Evolutionary conservation across 2,329 filamentous ascomycete species (phyloP).

Genomic region (Dothistroma pini): DNA sequence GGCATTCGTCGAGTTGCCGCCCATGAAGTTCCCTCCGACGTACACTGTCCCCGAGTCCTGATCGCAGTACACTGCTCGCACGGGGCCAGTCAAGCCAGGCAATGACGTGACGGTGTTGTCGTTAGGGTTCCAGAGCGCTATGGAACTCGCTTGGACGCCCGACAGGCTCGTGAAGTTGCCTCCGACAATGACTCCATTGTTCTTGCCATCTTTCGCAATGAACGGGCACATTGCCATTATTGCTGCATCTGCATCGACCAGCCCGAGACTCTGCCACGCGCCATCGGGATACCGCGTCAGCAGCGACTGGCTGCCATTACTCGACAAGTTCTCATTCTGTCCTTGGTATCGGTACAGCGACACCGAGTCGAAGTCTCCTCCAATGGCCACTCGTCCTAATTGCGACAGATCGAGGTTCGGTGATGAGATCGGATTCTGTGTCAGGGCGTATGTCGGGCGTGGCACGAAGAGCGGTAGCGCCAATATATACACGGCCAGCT

Average conservation of each 20-base stretch:
- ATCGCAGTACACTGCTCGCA: constrained; percentile 81
- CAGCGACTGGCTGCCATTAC: constrained; percentile 77
- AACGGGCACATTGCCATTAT: constrained; percentile 88
- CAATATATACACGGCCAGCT: constrained; percentile 34
- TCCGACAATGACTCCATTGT: constrained; percentile 75
- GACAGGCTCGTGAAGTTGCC: constrained; percentile 95
- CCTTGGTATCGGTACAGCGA: constrained; percentile 83
- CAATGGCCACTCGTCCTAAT: constrained; percentile 78
- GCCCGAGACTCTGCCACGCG: constrained; percentile 67
- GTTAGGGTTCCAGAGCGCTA: constrained; percentile 76
- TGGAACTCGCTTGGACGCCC: constrained; percentile 68
- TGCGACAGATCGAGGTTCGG: constrained; percentile 74
- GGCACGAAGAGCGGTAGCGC: constrained; percentile 24
- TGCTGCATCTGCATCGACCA: constrained; percentile 74
- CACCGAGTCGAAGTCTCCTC: constrained; percentile 85
- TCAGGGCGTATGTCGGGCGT: constrained; percentile 17
- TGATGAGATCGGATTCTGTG: constrained; percentile 44
- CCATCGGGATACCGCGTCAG: constrained; percentile 82
- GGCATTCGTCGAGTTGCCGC: constrained; percentile 80
- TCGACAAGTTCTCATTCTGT: constrained; percentile 66
- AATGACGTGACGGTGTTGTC: constrained; percentile 68
- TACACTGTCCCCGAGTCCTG: constrained; percentile 73
- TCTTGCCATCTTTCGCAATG: constrained; percentile 59
- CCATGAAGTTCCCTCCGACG: constrained; percentile 81
- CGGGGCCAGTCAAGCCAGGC: constrained; percentile 75